These are phyloP conservation scores for Bretschneidera sinensis DNA, from an alignment of 345 rosid species.

Conservation along the genomic window DNA sequence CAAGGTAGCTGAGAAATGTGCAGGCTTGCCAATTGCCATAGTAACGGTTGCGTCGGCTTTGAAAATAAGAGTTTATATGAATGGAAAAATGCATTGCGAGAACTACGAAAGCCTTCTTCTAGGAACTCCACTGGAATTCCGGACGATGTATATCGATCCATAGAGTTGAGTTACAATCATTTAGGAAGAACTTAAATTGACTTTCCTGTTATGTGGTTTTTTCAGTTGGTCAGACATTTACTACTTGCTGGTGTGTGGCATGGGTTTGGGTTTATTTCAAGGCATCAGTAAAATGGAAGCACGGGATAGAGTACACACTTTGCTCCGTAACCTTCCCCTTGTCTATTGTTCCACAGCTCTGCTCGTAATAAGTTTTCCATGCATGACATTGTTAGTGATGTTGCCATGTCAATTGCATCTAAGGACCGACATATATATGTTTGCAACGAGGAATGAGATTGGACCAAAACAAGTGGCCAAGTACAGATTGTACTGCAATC, in stretches of 20 bases:
- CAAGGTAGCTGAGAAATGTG: constrained; percentile 10
- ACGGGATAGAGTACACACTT: too few species aligned
- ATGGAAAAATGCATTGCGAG: constrained; percentile 8
- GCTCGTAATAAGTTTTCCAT: not conserved
- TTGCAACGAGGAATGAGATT: not conserved
- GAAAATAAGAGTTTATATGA: not conserved
- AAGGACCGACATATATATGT: not conserved
- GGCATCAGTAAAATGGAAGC: too few species aligned
- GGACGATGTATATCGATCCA: too few species aligned
- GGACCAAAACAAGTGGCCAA: not conserved
- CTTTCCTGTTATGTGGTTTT: too few species aligned
- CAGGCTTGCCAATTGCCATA: constrained; percentile 20
- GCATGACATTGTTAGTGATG: constrained; percentile 19
- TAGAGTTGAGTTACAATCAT: too few species aligned
- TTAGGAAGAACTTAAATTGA: too few species aligned
- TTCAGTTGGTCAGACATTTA: too few species aligned
- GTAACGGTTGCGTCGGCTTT: constrained; percentile 10
- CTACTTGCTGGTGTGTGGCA: too few species aligned
- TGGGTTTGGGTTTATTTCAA: too few species aligned
- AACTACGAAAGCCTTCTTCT: too few species aligned
- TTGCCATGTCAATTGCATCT: constrained; percentile 4
- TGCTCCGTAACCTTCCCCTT: too few species aligned
- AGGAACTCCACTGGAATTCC: too few species aligned
- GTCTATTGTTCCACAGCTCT: not conserved
- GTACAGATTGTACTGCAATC: not conserved